These are phyloP conservation scores for Tuber melanosporum DNA, from an alignment of 495 filamentous ascomycete genomes.

Conservation along the genomic window DNA sequence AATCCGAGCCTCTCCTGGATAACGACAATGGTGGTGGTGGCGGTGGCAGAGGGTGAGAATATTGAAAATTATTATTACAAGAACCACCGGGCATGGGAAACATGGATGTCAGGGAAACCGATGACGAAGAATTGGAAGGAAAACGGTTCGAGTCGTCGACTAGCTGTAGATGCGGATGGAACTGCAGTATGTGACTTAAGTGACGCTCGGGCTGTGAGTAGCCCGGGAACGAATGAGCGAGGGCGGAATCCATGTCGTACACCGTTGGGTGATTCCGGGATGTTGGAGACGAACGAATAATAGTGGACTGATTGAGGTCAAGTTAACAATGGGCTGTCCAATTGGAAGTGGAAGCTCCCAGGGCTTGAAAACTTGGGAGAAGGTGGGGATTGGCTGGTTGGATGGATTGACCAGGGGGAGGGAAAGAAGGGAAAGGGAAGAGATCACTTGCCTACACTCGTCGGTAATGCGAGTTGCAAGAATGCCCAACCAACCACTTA, in stretches of 20 bases:
- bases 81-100: conserved; percentile 29
- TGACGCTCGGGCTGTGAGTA: conserved; percentile 33
- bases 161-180: conserved; percentile 20
- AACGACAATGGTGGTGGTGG: conserved; percentile 26
- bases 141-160: conserved; percentile 29
- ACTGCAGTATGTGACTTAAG: conserved; percentile 18
- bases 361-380: background rate
- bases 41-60: conserved; percentile 19
- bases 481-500: background rate
- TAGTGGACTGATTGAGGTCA: background rate
- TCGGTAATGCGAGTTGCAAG: background rate
- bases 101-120: conserved; percentile 25
- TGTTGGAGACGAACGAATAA: background rate
- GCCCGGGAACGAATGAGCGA: conserved; percentile 33
- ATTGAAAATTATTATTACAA: conserved; percentile 9
- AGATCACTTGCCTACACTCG: background rate
- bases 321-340: background rate
- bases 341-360: background rate
- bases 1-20: conserved; percentile 34
- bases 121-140: conserved; percentile 28
- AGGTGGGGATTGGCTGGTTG: background rate
- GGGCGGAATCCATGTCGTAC: conserved; percentile 30
- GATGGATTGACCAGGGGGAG: background rate
- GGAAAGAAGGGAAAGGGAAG: background rate
- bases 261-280: background rate